These are phyloP conservation scores for Venturia asperata DNA, from an alignment of 2,329 filamentous ascomycete species.

Conservation along the genomic window DNA sequence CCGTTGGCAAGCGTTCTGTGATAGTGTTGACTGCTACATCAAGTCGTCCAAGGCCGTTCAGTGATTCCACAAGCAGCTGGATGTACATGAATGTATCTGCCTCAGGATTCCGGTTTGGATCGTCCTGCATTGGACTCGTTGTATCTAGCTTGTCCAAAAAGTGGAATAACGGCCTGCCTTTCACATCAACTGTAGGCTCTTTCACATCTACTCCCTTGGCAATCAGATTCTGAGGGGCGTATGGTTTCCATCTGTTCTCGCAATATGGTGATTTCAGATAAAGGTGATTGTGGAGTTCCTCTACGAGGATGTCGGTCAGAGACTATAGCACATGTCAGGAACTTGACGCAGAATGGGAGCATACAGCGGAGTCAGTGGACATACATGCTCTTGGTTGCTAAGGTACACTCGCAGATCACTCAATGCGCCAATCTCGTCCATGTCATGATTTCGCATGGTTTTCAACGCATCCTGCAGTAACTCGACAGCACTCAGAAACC, in stretches of 20 bases:
- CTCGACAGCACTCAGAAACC: conserved; percentile 87
- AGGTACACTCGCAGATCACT: conserved; percentile 81
- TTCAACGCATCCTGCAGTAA: conserved; percentile 81
- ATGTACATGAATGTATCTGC: conserved; percentile 94
- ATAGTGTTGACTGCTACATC: conserved; percentile 83
- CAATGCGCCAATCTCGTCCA: conserved; percentile 85
- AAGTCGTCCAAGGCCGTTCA: conserved; percentile 82
- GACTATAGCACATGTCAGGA: conserved; percentile 35
- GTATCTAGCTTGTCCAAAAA: conserved; percentile 53
- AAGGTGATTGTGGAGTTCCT: conserved; percentile 92
- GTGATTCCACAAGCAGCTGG: conserved; percentile 73
- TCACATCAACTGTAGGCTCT: conserved; percentile 33
- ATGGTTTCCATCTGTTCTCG: conserved; percentile 86
- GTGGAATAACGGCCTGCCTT: conserved; percentile 49
- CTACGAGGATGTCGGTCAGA: conserved; percentile 89
- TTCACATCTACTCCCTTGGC: conserved; percentile 28
- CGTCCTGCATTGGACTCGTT: conserved; percentile 60
- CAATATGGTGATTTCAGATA: conserved; percentile 98
- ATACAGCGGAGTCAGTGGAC: conserved; percentile 17
- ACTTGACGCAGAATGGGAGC: not conserved
- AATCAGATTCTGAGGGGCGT: conserved; percentile 59
- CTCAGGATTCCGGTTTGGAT: conserved; percentile 88
- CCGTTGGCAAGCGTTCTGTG: conserved; percentile 86
- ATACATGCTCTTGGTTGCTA: conserved; percentile 76
- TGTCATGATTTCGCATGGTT: conserved; percentile 75